Percentiles rank a stretch among this genome's conserved stretches.
Conservation (phyloP, 345 rosid genomes). For the Eucalyptus coolabah region DNA sequence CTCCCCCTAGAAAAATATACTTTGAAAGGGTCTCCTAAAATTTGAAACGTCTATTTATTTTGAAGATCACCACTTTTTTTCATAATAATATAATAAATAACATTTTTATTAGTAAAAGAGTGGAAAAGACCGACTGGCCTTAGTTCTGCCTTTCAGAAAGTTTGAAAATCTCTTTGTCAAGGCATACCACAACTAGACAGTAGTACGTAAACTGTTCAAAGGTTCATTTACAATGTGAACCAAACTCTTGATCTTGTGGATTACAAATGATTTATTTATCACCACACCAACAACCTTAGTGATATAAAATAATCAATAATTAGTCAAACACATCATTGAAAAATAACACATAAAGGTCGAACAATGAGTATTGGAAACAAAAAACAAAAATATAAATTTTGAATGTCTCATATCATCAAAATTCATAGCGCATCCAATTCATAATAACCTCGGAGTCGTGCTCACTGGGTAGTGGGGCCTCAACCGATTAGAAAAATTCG, state of each 20-base stretch:
- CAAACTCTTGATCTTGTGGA: background rate
- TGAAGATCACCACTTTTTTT: background rate
- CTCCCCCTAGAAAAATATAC: background rate
- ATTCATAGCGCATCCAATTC: background rate
- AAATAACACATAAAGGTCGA: background rate
- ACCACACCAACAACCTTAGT: background rate
- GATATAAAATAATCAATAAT: background rate
- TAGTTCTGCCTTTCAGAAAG: background rate
- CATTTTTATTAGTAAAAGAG: background rate
- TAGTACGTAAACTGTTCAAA: accelerated
- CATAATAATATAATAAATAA: background rate
- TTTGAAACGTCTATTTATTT: background rate
- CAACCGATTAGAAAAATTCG: background rate
- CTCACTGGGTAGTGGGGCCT: accelerated
- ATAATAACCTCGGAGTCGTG: background rate
- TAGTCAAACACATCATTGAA: background rate
- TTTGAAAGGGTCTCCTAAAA: background rate
- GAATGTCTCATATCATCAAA: background rate
- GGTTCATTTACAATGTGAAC: background rate
- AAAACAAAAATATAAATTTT: background rate
- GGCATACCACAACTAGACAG: accelerated
- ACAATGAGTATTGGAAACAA: background rate
- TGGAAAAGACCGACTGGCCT: background rate
- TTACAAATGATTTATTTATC: background rate
- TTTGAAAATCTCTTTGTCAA: background rate